Conservation (phyloP, 1,284 basidiomycete genomes). For the Rhodotorula sp. region DNA sequence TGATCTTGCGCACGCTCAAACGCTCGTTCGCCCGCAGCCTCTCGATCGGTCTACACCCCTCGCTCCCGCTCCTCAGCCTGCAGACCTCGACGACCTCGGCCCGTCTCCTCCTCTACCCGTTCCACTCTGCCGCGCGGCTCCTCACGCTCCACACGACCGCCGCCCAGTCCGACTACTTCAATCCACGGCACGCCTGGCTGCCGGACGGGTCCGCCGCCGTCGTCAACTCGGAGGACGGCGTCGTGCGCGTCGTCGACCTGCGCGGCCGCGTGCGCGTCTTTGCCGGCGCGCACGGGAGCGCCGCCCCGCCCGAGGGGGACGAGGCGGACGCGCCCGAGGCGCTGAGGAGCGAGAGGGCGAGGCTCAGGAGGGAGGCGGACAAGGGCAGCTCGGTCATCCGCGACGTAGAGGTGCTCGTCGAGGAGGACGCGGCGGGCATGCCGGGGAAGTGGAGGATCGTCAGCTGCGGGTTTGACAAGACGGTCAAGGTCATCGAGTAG, state of each 20-base stretch:
- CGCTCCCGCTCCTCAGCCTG: slow-evolving; percentile 39
- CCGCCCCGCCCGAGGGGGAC: slow-evolving; percentile 32
- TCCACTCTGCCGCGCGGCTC: slow-evolving; percentile 39
- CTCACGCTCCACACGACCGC: slow-evolving; percentile 43
- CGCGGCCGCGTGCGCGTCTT: slow-evolving; percentile 24
- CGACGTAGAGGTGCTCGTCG: slow-evolving; percentile 16
- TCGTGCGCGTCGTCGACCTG: slow-evolving; percentile 42
- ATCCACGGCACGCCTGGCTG: slow-evolving; percentile 43
- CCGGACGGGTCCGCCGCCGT: slow-evolving; percentile 31
- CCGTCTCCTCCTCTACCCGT: slow-evolving; percentile 44
- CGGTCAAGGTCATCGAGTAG: slow-evolving; percentile 27
- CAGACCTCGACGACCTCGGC: slow-evolving; percentile 44
- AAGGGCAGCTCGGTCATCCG: slow-evolving; percentile 43
- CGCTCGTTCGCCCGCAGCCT: slow-evolving; percentile 19
- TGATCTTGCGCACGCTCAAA: no score
- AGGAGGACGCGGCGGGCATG: neutral
- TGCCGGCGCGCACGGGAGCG: slow-evolving; percentile 42
- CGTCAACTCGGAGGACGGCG: slow-evolving; percentile 46
- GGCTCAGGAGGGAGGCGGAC: slow-evolving; percentile 38
- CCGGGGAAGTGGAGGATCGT: slow-evolving; percentile 17
- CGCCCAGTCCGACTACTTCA: slow-evolving; percentile 41
- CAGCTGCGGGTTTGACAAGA: slow-evolving; percentile 45
- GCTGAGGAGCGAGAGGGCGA: slow-evolving; percentile 32
- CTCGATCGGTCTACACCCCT: slow-evolving; percentile 43
- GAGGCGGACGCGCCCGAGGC: slow-evolving; percentile 19